Percentiles rank a stretch among this genome's conserved stretches.
Conservation (phyloP, 2,329 filamentous ascomycete genomes). For the Rutstroemia sp. region DNA sequence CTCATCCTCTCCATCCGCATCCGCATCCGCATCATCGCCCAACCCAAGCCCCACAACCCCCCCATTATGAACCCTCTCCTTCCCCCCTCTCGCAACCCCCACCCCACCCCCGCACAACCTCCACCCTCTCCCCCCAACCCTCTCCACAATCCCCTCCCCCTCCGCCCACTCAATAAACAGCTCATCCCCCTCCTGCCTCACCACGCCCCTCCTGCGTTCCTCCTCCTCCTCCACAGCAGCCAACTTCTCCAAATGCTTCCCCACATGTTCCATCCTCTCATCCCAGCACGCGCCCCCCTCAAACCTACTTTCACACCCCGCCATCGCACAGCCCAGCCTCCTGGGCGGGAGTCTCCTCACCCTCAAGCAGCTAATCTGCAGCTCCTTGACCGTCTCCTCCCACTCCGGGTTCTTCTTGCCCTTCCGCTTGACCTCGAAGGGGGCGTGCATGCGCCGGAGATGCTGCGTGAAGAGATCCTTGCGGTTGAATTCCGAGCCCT, state of each 20-base stretch:
- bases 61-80: background rate
- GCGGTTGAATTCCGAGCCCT: constrained; percentile 59
- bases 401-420: constrained; percentile 34
- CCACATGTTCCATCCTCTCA: constrained; percentile 79
- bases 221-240: constrained; percentile 18
- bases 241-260: constrained; percentile 63
- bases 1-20: constrained; percentile 21
- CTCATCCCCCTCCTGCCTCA: constrained; percentile 12
- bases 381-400: constrained; percentile 47
- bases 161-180: constrained; percentile 20
- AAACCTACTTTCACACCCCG: constrained; percentile 54
- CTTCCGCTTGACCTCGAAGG: constrained; percentile 34
- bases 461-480: constrained; percentile 91
- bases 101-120: constrained; percentile 15
- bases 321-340: constrained; percentile 52
- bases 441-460: constrained; percentile 74
- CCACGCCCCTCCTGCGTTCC: background rate
- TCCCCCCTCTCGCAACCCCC: background rate
- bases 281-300: constrained; percentile 64
- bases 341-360: constrained; percentile 55
- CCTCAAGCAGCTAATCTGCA: constrained; percentile 52
- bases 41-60: background rate
- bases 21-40: constrained; percentile 3
- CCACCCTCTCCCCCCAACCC: background rate
- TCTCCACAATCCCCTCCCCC: too few relatives aligned